A percentile compares a stretch with the other conserved stretches of the same genome.
Evolutionary conservation across 129 eudicot genomes (phyloP).

Genomic region (Flaveria ramosissima): DNA sequence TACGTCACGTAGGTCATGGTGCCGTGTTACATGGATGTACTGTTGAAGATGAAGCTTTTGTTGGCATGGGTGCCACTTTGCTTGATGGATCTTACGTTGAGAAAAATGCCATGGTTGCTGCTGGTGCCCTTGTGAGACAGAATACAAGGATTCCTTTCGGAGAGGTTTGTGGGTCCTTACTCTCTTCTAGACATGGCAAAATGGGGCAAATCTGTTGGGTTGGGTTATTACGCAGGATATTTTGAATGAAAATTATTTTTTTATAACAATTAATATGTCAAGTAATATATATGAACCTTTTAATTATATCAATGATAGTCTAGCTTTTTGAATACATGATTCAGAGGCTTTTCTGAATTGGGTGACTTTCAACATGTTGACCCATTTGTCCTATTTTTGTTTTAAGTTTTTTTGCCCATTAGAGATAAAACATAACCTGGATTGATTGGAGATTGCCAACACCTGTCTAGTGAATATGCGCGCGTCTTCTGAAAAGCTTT

Average conservation of each 20-base stretch:
- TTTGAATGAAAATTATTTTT: neutral
- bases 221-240: neutral
- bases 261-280: neutral
- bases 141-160: constrained; percentile 82
- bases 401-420: neutral
- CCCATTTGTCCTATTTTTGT: neutral
- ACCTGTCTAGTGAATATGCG: neutral
- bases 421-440: neutral
- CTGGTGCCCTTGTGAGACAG: constrained; percentile 89
- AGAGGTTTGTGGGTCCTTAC: constrained; percentile 55
- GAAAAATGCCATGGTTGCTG: constrained; percentile 94
- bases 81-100: constrained; percentile 88
- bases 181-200: neutral
- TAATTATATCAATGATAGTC: neutral
- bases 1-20: constrained; percentile 65
- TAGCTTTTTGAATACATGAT: neutral
- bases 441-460: neutral
- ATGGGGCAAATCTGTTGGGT: neutral
- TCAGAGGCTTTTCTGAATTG: neutral
- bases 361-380: neutral
- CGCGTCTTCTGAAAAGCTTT: too few species aligned
- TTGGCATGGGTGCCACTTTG: constrained; percentile 95
- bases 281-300: neutral
- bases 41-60: constrained; percentile 86
- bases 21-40: constrained; percentile 88